phyloP scores from a whole-genome alignment of 495 filamentous ascomycete genomes.

The Lepraria neglecta region DNA sequence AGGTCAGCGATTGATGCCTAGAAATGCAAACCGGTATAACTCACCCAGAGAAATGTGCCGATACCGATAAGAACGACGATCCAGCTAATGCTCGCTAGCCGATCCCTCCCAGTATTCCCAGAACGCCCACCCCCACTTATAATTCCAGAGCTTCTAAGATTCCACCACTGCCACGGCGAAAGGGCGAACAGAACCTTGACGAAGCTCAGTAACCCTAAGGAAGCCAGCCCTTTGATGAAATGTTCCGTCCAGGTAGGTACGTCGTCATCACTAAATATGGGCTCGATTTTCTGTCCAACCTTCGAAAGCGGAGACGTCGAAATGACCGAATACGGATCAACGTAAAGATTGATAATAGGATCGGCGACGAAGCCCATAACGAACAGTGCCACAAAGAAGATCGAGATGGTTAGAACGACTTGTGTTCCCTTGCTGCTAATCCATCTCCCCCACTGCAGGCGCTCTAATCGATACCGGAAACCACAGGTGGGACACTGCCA shows the following conservation, averaged over 20 bases:
- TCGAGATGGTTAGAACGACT: constrained; percentile 57
- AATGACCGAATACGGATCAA: constrained; percentile 61
- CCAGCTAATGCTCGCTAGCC: constrained; percentile 68
- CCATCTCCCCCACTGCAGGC: constrained; percentile 68
- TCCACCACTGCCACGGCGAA: constrained; percentile 71
- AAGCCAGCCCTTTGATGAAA: constrained; percentile 79
- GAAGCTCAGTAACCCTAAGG: constrained; percentile 78
- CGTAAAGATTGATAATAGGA: constrained; percentile 81
- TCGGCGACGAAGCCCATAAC: constrained; percentile 85
- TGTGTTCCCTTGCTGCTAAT: constrained; percentile 62
- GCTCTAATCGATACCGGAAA: constrained; percentile 74
- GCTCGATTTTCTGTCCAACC: constrained; percentile 24
- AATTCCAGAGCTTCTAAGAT: constrained; percentile 51
- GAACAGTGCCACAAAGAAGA: constrained; percentile 66
- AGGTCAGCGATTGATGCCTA: constrained; percentile 13
- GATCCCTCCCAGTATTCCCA: constrained; percentile 61
- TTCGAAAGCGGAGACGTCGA: constrained; percentile 28
- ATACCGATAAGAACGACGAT: constrained; percentile 73
- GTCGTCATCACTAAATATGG: constrained; percentile 39
- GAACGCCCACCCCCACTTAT: constrained; percentile 45
- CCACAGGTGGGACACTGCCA: constrained; percentile 86
- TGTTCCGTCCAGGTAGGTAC: constrained; percentile 65
- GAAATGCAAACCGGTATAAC: constrained; percentile 30
- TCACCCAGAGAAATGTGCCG: constrained; percentile 73
- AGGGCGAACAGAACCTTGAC: constrained; percentile 70